phyloP scores from a whole-genome alignment of 2,329 filamentous ascomycete genomes.

The Volutella citrinella region DNA sequence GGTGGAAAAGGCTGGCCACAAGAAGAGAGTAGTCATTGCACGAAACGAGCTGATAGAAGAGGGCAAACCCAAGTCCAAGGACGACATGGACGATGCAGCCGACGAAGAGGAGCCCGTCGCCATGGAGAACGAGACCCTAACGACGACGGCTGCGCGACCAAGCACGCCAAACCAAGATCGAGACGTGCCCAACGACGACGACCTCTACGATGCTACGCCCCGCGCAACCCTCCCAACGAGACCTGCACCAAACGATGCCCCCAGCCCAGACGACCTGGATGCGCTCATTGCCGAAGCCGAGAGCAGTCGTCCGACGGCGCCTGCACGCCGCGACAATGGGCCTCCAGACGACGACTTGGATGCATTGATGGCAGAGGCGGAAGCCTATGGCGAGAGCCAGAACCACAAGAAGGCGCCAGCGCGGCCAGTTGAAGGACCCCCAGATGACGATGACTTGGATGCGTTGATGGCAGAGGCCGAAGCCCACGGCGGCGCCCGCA shows the following conservation, averaged over 20 bases:
- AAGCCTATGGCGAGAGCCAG: slow-evolving; percentile 14
- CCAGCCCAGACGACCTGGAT: slow-evolving; percentile 51
- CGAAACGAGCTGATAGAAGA: slow-evolving; percentile 84
- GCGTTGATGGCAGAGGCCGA: slow-evolving; percentile 51
- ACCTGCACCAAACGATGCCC: slow-evolving; percentile 21
- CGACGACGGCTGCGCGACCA: slow-evolving; percentile 37
- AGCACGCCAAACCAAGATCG: slow-evolving; percentile 21
- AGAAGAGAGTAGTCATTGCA: slow-evolving; percentile 70
- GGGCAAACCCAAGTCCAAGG: slow-evolving; percentile 59
- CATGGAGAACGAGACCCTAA: slow-evolving; percentile 20
- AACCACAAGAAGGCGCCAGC: slow-evolving; percentile 6
- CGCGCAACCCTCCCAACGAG: slow-evolving; percentile 18
- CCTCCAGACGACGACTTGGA: slow-evolving; percentile 7
- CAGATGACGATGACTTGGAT: slow-evolving; percentile 51
- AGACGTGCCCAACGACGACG: slow-evolving; percentile 41
- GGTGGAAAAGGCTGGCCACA: slow-evolving; percentile 91
- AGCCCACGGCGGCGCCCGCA: slow-evolving; percentile 15
- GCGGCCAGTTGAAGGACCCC: slow-evolving; percentile 28
- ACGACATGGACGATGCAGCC: slow-evolving; percentile 31
- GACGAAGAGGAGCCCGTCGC: slow-evolving; percentile 15
- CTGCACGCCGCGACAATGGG: background rate
- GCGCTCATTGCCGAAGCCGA: slow-evolving; percentile 52
- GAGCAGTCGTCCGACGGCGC: slow-evolving; percentile 9
- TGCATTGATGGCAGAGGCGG: background rate
- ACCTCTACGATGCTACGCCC: slow-evolving; percentile 56